These are phyloP conservation scores for Bipolaris sorokiniana DNA, from an alignment of 2,329 filamentous ascomycete species.

Conservation along the genomic window DNA sequence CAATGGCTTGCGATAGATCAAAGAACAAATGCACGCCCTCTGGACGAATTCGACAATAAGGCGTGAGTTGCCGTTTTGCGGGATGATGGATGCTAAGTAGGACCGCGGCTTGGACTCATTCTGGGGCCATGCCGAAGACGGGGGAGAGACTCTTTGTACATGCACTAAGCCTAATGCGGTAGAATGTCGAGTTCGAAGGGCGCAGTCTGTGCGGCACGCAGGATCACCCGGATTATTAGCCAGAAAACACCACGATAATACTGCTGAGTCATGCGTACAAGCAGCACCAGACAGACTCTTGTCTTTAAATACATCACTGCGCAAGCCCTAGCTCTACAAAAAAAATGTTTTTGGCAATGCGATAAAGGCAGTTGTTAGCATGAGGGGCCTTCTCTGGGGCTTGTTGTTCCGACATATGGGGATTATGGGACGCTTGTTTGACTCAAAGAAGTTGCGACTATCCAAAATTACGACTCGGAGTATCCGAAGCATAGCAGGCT, in stretches of 20 bases:
- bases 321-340: background rate
- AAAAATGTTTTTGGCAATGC: background rate
- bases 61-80: slow-evolving; percentile 19
- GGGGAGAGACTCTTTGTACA: slow-evolving; percentile 9
- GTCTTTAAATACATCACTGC: background rate
- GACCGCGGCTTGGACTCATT: slow-evolving; percentile 15
- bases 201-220: slow-evolving; percentile 24
- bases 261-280: slow-evolving; percentile 17
- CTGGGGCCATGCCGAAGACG: slow-evolving; percentile 8
- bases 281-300: background rate
- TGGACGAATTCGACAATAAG: slow-evolving; percentile 24
- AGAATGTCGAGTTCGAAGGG: slow-evolving; percentile 25
- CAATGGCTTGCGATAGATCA: slow-evolving; percentile 1
- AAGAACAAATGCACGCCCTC: slow-evolving; percentile 28
- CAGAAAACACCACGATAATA: slow-evolving; percentile 9
- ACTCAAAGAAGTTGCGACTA: background rate
- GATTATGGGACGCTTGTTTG: background rate
- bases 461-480: background rate
- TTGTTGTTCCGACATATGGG: background rate
- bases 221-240: slow-evolving; percentile 17
- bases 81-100: slow-evolving; percentile 19
- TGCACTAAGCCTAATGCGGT: slow-evolving; percentile 17
- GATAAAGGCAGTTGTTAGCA: background rate
- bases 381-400: background rate
- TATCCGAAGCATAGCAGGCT: slow-evolving; percentile 2